These are phyloP conservation scores for Tylopilus orsonianus DNA, from an alignment of 1,284 basidiomycete genomes.

Conservation along the genomic window DNA sequence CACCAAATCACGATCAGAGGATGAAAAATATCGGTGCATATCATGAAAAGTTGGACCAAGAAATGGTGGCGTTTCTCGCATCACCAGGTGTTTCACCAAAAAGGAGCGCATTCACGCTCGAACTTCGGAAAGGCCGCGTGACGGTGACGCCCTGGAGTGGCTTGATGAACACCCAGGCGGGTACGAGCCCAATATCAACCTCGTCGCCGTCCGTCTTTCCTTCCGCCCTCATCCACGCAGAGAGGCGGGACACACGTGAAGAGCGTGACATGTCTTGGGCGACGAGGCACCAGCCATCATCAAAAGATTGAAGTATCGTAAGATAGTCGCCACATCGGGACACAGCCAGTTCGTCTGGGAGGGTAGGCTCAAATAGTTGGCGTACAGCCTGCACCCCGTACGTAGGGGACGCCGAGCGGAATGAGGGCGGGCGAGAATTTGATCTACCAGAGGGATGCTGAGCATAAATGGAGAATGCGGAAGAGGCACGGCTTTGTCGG, in stretches of 20 bases:
- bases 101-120: slow-evolving; percentile 44
- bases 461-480: slow-evolving; percentile 21
- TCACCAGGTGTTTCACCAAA: slow-evolving; percentile 16
- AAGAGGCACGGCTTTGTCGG: slow-evolving; percentile 24
- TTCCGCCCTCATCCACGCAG: slow-evolving; percentile 1
- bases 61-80: slow-evolving; percentile 51
- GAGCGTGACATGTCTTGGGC: slow-evolving; percentile 48
- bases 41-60: slow-evolving; percentile 62
- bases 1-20: neutral
- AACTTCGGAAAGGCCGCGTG: slow-evolving; percentile 60
- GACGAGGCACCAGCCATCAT: slow-evolving; percentile 77
- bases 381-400: slow-evolving; percentile 50
- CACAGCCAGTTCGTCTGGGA: slow-evolving; percentile 68
- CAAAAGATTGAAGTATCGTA: slow-evolving; percentile 58
- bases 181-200: slow-evolving; percentile 58
- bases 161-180: slow-evolving; percentile 71
- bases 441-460: slow-evolving; percentile 10
- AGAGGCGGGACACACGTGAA: slow-evolving; percentile 26
- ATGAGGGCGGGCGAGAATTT: slow-evolving; percentile 25
- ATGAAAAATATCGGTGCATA: neutral
- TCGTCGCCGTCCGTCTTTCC: slow-evolving; percentile 7
- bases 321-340: slow-evolving; percentile 53
- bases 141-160: slow-evolving; percentile 55
- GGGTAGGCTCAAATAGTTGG: slow-evolving; percentile 62
- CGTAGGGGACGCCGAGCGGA: slow-evolving; percentile 34